phyloP scores from a whole-genome alignment of 1,284 basidiomycete genomes.

The Ganoderma sinense region DNA sequence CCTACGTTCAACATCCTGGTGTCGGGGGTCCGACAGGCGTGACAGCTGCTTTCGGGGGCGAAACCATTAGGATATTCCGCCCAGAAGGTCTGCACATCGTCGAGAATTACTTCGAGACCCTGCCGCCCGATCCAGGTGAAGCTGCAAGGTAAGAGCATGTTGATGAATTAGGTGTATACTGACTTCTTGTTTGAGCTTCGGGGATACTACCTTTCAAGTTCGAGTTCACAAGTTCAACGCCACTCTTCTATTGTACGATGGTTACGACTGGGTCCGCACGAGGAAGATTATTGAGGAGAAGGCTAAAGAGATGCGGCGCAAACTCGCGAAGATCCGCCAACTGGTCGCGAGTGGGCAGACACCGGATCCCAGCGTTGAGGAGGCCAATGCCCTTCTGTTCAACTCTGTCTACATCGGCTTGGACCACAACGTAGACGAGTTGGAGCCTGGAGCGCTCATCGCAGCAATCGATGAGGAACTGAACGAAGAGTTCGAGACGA shows the following conservation, averaged over 20 bases:
- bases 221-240: slow-evolving; percentile 69
- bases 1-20: slow-evolving; percentile 42
- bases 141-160: slow-evolving; percentile 49
- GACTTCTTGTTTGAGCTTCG: slow-evolving; percentile 44
- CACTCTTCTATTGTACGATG: slow-evolving; percentile 83
- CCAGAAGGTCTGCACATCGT: slow-evolving; percentile 62
- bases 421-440: slow-evolving; percentile 72
- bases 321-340: slow-evolving; percentile 91
- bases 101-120: slow-evolving; percentile 77
- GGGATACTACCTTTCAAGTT: slow-evolving; percentile 59
- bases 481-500: slow-evolving; percentile 75
- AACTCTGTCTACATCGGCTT: slow-evolving; percentile 94
- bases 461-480: slow-evolving; percentile 93
- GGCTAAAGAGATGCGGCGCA: slow-evolving; percentile 86
- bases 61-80: slow-evolving; percentile 85
- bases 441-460: slow-evolving; percentile 81
- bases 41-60: slow-evolving; percentile 77
- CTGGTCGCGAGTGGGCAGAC: slow-evolving; percentile 92
- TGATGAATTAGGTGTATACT: slow-evolving; percentile 12
- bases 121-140: slow-evolving; percentile 61
- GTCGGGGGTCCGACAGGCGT: slow-evolving; percentile 49
- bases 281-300: slow-evolving; percentile 89
- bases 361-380: slow-evolving; percentile 84
- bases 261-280: slow-evolving; percentile 93
- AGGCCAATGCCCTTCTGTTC: slow-evolving; percentile 83